Conservation (phyloP, 352 stramenopile genomes). For the Phytophthora chlamydospora region DNA sequence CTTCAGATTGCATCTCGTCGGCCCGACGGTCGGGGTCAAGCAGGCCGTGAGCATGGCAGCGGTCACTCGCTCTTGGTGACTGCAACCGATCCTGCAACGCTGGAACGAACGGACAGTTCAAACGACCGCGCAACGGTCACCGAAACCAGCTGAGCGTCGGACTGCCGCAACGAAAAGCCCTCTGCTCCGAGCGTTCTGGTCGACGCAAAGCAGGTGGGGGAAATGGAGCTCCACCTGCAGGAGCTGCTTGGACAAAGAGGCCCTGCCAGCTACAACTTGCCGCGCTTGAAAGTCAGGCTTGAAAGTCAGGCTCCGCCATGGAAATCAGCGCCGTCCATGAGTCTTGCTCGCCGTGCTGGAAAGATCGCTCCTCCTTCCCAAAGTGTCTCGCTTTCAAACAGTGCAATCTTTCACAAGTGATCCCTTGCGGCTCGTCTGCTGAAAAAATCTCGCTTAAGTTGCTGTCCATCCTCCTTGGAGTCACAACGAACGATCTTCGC, state of each 20-base stretch:
- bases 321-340: conserved; percentile 4
- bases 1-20: conserved; percentile 7
- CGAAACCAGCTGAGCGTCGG: neutral
- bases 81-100: too few relatives aligned
- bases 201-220: conserved; percentile 13
- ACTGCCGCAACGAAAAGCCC: neutral
- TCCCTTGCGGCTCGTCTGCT: conserved; percentile 10
- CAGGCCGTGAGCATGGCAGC: too few relatives aligned
- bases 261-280: too few relatives aligned
- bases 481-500: neutral
- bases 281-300: neutral
- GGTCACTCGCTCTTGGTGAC: too few relatives aligned
- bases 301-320: neutral
- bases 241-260: too few relatives aligned
- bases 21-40: neutral
- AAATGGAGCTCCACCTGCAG: neutral
- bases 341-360: neutral
- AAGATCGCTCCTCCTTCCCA: neutral
- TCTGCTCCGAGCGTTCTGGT: conserved; percentile 2
- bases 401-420: conserved; percentile 11
- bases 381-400: neutral
- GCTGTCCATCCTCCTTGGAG: neutral
- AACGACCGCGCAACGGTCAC: neutral
- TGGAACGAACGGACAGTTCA: neutral
- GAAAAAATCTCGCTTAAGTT: conserved; percentile 14